These are phyloP conservation scores for Balansia obtecta DNA, from an alignment of 2,329 filamentous ascomycete genomes.

Conservation along the genomic window DNA sequence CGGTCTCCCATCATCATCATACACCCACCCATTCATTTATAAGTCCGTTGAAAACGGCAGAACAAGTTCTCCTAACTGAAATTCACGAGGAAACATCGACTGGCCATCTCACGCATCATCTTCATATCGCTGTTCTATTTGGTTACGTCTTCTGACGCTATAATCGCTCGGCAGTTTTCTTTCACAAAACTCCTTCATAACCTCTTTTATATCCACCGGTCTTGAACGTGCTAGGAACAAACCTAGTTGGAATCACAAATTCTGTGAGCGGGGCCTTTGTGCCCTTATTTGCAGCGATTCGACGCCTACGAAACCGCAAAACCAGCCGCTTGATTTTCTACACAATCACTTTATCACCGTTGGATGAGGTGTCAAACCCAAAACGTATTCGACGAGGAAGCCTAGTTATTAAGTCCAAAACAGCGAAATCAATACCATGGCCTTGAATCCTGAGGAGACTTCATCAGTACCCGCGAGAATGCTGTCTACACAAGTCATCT, in stretches of 20 bases:
- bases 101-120: not conserved
- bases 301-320: not conserved
- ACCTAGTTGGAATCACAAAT: not conserved
- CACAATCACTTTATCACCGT: conserved; percentile 12
- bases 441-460: not conserved
- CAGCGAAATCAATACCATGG: not conserved
- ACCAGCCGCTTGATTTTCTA: not conserved
- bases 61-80: not conserved
- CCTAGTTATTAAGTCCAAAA: not conserved
- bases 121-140: not conserved
- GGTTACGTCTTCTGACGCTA: not conserved
- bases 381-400: not conserved
- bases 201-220: not conserved
- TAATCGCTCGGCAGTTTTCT: not conserved
- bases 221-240: not conserved
- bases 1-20: not conserved
- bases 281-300: conserved; percentile 5
- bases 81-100: not conserved
- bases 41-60: not conserved
- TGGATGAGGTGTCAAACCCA: not conserved
- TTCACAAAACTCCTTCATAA: not conserved
- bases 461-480: conserved; percentile 17
- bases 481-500: conserved; percentile 1
- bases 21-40: not conserved
- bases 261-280: conserved; percentile 4